A percentile compares a stretch with the other conserved stretches of the same genome.
phyloP scores from a whole-genome alignment of 1,139 yeast species.

The Yamadazyma taylorii region DNA sequence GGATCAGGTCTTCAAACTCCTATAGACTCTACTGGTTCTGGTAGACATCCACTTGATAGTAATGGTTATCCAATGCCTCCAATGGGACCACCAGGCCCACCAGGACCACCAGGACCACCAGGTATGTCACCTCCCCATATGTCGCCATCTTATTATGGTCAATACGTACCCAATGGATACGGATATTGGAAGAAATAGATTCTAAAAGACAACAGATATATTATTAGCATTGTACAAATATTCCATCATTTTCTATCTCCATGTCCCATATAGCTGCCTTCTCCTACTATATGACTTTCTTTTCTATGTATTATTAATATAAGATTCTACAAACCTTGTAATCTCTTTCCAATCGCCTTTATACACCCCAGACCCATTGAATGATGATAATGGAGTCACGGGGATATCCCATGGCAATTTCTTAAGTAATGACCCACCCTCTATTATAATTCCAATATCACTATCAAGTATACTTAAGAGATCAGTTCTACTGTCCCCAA shows the following conservation, averaged over 20 bases:
- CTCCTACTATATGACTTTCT: too few relatives aligned
- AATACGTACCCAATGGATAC: slow-evolving; percentile 4
- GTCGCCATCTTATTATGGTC: background rate
- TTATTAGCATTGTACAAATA: background rate
- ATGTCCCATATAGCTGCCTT: too few relatives aligned
- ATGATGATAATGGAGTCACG: background rate
- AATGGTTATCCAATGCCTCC: background rate
- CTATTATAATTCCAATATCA: slow-evolving; percentile 50
- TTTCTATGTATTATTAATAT: too few relatives aligned
- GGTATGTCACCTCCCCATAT: slow-evolving; percentile 6
- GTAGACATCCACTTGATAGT: too few relatives aligned
- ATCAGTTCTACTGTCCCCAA: slow-evolving; percentile 72
- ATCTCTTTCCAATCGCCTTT: background rate
- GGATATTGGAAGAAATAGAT: background rate
- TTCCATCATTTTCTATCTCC: too few relatives aligned
- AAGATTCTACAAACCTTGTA: background rate
- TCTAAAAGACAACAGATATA: background rate
- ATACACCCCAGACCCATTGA: background rate
- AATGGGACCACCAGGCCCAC: slow-evolving; percentile 2
- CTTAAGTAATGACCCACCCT: slow-evolving; percentile 23
- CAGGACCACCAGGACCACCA: background rate
- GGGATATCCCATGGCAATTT: slow-evolving; percentile 14
- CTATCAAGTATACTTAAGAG: slow-evolving; percentile 52
- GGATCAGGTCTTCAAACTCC: background rate
- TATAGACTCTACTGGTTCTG: too few relatives aligned